Evolutionary conservation across 2,329 filamentous ascomycete genomes (phyloP).

Genomic region (Diaporthe sp.): DNA sequence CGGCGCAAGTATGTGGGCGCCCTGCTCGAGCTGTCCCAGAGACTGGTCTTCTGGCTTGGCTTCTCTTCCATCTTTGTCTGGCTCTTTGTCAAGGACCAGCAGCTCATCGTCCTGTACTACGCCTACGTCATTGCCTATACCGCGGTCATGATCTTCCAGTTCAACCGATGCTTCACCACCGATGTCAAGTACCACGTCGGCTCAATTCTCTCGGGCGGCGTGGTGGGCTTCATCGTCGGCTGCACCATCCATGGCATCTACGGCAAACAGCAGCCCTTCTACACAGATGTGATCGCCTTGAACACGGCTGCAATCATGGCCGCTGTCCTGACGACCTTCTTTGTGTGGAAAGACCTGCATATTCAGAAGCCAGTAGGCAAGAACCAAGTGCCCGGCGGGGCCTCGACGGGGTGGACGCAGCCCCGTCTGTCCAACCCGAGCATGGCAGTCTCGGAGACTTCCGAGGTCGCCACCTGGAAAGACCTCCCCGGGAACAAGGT

Average conservation of each 20-base stretch:
- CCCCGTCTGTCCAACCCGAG: slow-evolving; percentile 40
- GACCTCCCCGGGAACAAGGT: slow-evolving; percentile 41
- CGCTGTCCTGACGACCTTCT: slow-evolving; percentile 50
- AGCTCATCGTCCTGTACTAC: slow-evolving; percentile 53
- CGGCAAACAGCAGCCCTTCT: slow-evolving; percentile 47
- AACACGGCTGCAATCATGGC: slow-evolving; percentile 51
- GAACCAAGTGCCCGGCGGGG: background rate
- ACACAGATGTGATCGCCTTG: slow-evolving; percentile 52
- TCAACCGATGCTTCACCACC: slow-evolving; percentile 57
- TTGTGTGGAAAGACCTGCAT: slow-evolving; percentile 49
- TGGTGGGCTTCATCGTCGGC: slow-evolving; percentile 51
- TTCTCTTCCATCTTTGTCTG: slow-evolving; percentile 51
- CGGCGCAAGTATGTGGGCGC: slow-evolving; percentile 46
- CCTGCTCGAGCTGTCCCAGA: slow-evolving; percentile 49
- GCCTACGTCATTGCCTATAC: slow-evolving; percentile 54
- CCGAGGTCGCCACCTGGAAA: slow-evolving; percentile 41
- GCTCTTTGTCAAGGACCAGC: slow-evolving; percentile 50
- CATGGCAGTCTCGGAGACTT: slow-evolving; percentile 40
- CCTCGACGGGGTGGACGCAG: slow-evolving; percentile 32
- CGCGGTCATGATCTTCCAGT: slow-evolving; percentile 55
- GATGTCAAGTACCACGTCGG: slow-evolving; percentile 52
- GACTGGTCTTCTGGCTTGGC: slow-evolving; percentile 52
- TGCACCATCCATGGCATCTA: slow-evolving; percentile 51
- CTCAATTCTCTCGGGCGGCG: slow-evolving; percentile 51
- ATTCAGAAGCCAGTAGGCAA: slow-evolving; percentile 33